Base-by-base conservation (phyloP, 805 yeast genomes). In the Saccharomycopsis javanensis region DNA sequence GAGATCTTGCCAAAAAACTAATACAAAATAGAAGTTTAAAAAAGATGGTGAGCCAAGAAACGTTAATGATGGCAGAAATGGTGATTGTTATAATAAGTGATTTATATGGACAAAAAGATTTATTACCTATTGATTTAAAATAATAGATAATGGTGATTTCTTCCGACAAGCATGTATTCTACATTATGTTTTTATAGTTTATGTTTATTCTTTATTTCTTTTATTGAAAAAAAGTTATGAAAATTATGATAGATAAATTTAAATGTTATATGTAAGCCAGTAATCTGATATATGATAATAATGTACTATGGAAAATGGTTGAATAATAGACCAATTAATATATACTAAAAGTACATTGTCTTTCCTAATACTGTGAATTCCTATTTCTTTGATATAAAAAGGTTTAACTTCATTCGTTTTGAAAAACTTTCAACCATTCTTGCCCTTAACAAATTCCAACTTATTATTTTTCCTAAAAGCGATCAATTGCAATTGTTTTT, bases 71-170 rank as follows among this genome's bases (percentile, higher is more conserved):
- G 20, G 57, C 61, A 34, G 55, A 55, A n/a, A 50, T 53, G 56
- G 51, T 60, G 16, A 51, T 56, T 5, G 59, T 53, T 28, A 50
- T 60, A 15, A 55, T 57, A 15, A 35, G 45, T 33, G 57, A 51
- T 31, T 25, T 60, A 7, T 60, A 60, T 50, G 59, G 60, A 15
- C 62, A 60, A 28, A 55, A 57, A 38, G 62, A 60, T 31, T n/a
- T 58, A 5, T 31, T 42, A 20, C 48, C 48, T 3, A n/a, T 20
- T 20, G 48, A 42, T 20, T 20, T 42, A n/a, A 13, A 20, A 42
- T 42, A 16, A 16, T 1, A 7, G 4, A 1, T 45, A 10, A 16
- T 10, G n/a, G 16, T 42, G 28, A 23, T 18, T n/a, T n/a, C n/a
- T n/a, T n/a, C n/a, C n/a, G n/a, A n/a, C n/a, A n/a, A n/a, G n/a